Conservation (phyloP, 2,329 filamentous ascomycete species). For the Claviceps sp. region DNA sequence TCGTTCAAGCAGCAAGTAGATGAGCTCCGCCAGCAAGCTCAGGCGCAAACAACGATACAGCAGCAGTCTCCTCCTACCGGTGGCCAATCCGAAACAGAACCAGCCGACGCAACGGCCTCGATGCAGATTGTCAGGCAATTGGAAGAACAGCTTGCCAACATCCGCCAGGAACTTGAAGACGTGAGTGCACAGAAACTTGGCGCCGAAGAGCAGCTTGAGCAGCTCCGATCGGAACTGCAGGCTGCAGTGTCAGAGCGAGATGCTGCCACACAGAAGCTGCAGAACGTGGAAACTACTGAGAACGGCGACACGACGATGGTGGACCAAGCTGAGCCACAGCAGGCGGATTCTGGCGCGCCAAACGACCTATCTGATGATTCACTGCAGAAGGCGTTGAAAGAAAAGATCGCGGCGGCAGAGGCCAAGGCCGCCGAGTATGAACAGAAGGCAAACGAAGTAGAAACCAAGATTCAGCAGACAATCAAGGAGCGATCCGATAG, state of each 20-base stretch:
- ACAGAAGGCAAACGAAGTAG: slow-evolving; percentile 47
- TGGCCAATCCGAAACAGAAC: not conserved
- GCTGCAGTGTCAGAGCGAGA: slow-evolving; percentile 51
- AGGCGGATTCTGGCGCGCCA: slow-evolving; percentile 5
- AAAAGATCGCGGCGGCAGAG: slow-evolving; percentile 46
- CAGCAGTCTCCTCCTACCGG: not conserved
- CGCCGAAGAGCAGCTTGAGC: slow-evolving; percentile 49
- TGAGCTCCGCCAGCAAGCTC: slow-evolving; percentile 22
- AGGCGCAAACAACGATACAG: slow-evolving; percentile 6
- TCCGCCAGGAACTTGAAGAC: slow-evolving; percentile 49
- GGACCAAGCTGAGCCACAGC: not conserved
- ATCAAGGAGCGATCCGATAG: slow-evolving; percentile 53
- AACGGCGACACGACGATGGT: slow-evolving; percentile 1
- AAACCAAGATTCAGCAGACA: slow-evolving; percentile 45
- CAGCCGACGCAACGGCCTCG: slow-evolving; percentile 25
- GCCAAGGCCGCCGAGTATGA: slow-evolving; percentile 51
- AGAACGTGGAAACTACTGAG: slow-evolving; percentile 16
- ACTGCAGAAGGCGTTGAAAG: slow-evolving; percentile 44
- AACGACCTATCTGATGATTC: slow-evolving; percentile 39
- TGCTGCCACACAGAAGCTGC: slow-evolving; percentile 32
- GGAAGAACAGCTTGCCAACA: slow-evolving; percentile 34
- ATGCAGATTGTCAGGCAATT: slow-evolving; percentile 33
- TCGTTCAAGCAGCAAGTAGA: slow-evolving; percentile 30
- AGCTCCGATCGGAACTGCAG: slow-evolving; percentile 45
- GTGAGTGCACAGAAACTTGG: slow-evolving; percentile 54